Evolutionary conservation across 148 eudicot species (phyloP).

Genomic region (Bassia scoparia): DNA sequence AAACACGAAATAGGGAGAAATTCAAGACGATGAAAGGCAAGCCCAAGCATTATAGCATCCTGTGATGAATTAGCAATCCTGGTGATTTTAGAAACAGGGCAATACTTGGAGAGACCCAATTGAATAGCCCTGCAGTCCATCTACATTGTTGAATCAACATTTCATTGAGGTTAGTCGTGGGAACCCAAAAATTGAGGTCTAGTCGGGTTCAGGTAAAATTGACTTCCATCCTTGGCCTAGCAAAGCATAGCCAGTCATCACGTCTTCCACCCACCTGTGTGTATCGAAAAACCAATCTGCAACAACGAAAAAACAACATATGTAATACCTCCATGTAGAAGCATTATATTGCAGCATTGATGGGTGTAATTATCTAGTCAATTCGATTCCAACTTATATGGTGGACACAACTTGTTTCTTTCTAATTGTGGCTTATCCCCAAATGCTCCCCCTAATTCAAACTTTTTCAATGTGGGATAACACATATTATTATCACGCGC

Average conservation of each 20-base stretch:
- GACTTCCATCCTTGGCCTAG: constrained; percentile 63
- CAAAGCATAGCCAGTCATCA: constrained; percentile 43
- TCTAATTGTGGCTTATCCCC: too few species aligned
- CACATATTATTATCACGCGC: too few species aligned
- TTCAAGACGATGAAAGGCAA: constrained; percentile 27
- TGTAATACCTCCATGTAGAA: too few species aligned
- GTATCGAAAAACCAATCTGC: constrained; percentile 63
- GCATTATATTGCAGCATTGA: too few species aligned
- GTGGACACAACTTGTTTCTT: too few species aligned
- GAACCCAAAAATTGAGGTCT: constrained; percentile 55
- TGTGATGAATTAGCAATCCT: constrained; percentile 34
- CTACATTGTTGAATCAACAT: constrained; percentile 43
- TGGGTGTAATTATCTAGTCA: too few species aligned
- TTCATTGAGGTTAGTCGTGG: constrained; percentile 51
- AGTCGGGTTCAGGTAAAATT: constrained; percentile 48
- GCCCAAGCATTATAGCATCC: constrained; percentile 37
- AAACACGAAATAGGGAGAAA: constrained; percentile 32
- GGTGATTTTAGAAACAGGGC: constrained; percentile 40
- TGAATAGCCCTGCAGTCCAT: constrained; percentile 55
- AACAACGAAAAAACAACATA: background rate
- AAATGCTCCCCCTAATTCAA: too few species aligned
- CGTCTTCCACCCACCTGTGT: constrained; percentile 48
- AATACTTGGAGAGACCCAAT: constrained; percentile 43
- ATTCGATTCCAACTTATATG: too few species aligned
- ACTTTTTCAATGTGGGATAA: too few species aligned